Conservation (phyloP, 2,329 filamentous ascomycete genomes). For the Phoma herbarum region DNA sequence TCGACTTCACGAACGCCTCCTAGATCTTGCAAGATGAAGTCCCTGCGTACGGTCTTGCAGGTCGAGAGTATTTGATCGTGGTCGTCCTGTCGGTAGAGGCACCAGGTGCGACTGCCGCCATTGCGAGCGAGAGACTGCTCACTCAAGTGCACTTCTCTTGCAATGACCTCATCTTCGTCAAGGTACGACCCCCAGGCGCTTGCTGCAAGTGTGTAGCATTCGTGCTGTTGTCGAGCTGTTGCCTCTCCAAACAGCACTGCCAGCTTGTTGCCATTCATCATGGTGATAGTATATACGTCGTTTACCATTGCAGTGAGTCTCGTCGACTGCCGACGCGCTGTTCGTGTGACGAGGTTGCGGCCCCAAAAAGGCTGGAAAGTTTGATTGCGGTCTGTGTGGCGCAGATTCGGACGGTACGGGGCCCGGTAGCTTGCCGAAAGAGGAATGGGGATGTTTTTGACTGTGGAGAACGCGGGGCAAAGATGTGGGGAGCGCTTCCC, state of each 20-base stretch:
- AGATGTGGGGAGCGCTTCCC: slow-evolving; percentile 1
- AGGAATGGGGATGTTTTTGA: not conserved
- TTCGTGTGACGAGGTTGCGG: too few species aligned
- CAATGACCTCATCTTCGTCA: slow-evolving; percentile 10
- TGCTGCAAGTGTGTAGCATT: slow-evolving; percentile 10
- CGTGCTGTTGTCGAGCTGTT: slow-evolving; percentile 4
- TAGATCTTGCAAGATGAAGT: not conserved
- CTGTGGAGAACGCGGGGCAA: not conserved
- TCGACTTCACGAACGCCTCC: not conserved
- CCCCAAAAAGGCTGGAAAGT: not conserved
- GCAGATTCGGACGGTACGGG: slow-evolving; percentile 6
- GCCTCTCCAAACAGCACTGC: slow-evolving; percentile 11
- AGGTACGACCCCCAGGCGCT: slow-evolving; percentile 8
- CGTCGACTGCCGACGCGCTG: not conserved
- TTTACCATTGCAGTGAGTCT: not conserved
- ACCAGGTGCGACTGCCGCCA: slow-evolving; percentile 16
- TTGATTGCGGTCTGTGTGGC: not conserved
- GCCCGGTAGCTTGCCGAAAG: not conserved
- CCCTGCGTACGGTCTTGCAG: slow-evolving; percentile 10
- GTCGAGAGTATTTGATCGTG: slow-evolving; percentile 5
- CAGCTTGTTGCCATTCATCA: not conserved
- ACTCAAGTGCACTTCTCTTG: not conserved
- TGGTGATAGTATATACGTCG: not conserved
- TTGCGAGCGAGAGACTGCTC: slow-evolving; percentile 3
- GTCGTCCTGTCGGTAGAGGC: slow-evolving; percentile 7